These are phyloP conservation scores for Arabidopsis hybrid DNA, from an alignment of 441 rosid genomes.

Conservation along the genomic window DNA sequence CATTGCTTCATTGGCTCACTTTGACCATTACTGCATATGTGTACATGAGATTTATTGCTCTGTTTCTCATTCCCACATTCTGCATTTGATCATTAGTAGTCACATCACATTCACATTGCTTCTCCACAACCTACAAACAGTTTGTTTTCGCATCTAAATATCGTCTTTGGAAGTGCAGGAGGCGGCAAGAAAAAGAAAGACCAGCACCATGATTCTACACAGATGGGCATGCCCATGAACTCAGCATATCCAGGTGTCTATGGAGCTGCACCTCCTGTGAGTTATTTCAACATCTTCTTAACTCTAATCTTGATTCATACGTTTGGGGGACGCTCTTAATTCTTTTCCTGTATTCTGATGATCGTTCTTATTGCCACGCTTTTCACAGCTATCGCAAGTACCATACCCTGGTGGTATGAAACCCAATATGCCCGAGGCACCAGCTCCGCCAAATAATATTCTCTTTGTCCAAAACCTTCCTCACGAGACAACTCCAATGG, in stretches of 20 bases:
- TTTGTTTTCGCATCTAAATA: background rate
- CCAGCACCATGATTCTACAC: conserved; percentile 76
- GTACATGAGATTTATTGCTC: conserved; percentile 3
- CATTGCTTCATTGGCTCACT: background rate
- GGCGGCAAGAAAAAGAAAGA: conserved; percentile 81
- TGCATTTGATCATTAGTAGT: background rate
- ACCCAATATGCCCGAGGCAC: conserved; percentile 77
- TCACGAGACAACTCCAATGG: conserved; percentile 79
- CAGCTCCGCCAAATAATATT: conserved; percentile 94
- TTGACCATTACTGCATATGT: background rate
- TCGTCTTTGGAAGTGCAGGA: conserved; percentile 41
- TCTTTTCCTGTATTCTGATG: background rate
- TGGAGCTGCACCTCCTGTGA: conserved; percentile 86
- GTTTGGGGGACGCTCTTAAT: background rate
- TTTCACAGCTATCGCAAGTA: conserved; percentile 81
- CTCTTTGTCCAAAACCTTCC: conserved; percentile 95
- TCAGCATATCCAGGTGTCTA: conserved; percentile 76
- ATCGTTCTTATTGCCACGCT: conserved; percentile 6
- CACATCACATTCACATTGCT: conserved; percentile 2
- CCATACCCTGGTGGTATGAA: conserved; percentile 84
- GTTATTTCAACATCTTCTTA: conserved; percentile 35
- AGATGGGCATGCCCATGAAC: conserved; percentile 54
- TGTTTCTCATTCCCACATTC: conserved; percentile 5
- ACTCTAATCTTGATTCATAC: conserved; percentile 20
- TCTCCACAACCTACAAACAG: background rate